These are phyloP conservation scores for Orobanche coerulescens DNA, from an alignment of 257 asterid species.

Conservation along the genomic window DNA sequence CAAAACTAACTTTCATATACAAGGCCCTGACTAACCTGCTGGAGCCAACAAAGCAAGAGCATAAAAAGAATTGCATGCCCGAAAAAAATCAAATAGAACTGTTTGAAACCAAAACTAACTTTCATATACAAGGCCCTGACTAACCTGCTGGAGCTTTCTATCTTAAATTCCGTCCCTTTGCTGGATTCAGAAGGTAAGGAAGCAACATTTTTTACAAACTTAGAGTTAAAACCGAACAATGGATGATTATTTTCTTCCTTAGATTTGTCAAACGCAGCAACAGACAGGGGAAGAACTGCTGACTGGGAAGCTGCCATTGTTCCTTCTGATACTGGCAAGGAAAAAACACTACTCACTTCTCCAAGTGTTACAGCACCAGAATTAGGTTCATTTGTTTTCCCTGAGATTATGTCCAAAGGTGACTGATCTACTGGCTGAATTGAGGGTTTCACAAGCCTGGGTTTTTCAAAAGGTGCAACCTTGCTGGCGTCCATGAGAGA, in stretches of 20 bases:
- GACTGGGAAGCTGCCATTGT: slow-evolving; percentile 21
- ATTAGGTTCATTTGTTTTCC: slow-evolving; percentile 24
- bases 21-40: slow-evolving; percentile 32
- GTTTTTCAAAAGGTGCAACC: slow-evolving; percentile 27
- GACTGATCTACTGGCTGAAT: slow-evolving; percentile 27
- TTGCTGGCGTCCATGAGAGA: slow-evolving; percentile 22
- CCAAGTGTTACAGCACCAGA: slow-evolving; percentile 20
- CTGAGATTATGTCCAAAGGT: slow-evolving; percentile 17
- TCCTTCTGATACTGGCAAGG: slow-evolving; percentile 22
- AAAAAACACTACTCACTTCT: slow-evolving; percentile 24
- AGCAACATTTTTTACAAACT: slow-evolving; percentile 26
- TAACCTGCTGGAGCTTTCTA: slow-evolving; percentile 38
- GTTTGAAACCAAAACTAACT: neutral
- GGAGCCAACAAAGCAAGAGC: too few relatives aligned
- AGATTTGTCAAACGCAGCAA: slow-evolving; percentile 27
- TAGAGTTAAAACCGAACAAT: slow-evolving; percentile 32
- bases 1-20: neutral
- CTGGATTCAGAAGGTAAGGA: slow-evolving; percentile 24
- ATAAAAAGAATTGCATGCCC: too few relatives aligned
- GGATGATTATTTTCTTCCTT: slow-evolving; percentile 34
- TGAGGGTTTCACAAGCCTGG: slow-evolving; percentile 20
- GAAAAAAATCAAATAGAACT: neutral
- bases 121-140: neutral
- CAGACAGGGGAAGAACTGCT: slow-evolving; percentile 21
- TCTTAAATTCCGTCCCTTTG: slow-evolving; percentile 22